phyloP scores from a whole-genome alignment of 495 filamentous ascomycete species.

The Aspergillus ostianus region DNA sequence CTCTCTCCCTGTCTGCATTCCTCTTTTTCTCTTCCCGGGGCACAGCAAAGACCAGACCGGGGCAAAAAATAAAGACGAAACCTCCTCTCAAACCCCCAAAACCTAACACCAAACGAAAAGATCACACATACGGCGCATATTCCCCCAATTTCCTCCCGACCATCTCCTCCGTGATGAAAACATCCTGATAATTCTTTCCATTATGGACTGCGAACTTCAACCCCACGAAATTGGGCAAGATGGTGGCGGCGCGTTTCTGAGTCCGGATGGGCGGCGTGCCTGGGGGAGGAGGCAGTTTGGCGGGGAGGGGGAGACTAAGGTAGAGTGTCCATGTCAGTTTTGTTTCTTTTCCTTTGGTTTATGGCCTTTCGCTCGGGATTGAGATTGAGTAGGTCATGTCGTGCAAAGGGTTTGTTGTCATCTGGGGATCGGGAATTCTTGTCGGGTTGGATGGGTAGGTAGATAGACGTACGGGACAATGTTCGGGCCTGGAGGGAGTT shows the following conservation, averaged over 20 bases:
- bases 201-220: constrained; percentile 92
- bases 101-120: constrained; percentile 4
- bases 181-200: constrained; percentile 87
- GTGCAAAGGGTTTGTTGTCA: not conserved
- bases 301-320: constrained; percentile 43
- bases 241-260: constrained; percentile 85
- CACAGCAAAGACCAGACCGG: too few species aligned
- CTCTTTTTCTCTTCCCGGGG: too few species aligned
- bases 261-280: constrained; percentile 79
- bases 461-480: constrained; percentile 50
- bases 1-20: too few species aligned
- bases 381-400: not conserved
- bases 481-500: constrained; percentile 45
- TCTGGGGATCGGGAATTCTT: not conserved
- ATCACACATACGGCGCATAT: constrained; percentile 75
- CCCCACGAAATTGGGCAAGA: constrained; percentile 94
- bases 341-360: constrained; percentile 1
- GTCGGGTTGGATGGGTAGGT: constrained; percentile 3
- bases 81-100: not conserved
- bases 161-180: constrained; percentile 94
- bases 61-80: too few species aligned
- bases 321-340: not conserved
- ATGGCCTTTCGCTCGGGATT: not conserved
- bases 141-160: constrained; percentile 97
- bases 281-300: constrained; percentile 47